Evolutionary conservation across 192 early-diverging fungal genomes (phyloP).

Genomic region (Bifiguratus adelaidae): DNA sequence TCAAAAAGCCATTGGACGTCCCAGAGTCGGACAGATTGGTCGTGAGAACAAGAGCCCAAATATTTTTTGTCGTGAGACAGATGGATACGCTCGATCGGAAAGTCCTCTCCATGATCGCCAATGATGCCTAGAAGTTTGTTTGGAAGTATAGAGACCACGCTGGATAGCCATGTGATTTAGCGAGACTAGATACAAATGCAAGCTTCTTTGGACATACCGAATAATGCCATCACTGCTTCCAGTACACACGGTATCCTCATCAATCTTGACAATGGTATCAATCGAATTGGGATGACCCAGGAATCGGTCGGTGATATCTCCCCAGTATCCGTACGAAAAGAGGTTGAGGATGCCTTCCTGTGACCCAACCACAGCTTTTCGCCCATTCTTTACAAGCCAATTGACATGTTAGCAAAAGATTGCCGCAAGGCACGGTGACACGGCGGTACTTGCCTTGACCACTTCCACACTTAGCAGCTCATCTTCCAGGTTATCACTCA

Average conservation of each 20-base stretch:
- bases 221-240: conserved; percentile 90
- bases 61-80: conserved; percentile 61
- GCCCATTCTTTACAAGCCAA: conserved; percentile 45
- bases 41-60: conserved; percentile 79
- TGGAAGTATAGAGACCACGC: conserved; percentile 80
- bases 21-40: conserved; percentile 85
- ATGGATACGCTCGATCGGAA: conserved; percentile 80
- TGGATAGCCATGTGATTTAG: background rate
- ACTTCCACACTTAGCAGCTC: conserved; percentile 79
- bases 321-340: conserved; percentile 87
- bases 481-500: conserved; percentile 93
- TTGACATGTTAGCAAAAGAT: conserved; percentile 1
- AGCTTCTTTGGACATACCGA: conserved; percentile 17
- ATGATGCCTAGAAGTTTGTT: conserved; percentile 85
- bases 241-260: conserved; percentile 77
- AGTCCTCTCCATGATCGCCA: conserved; percentile 75
- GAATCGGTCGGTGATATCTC: conserved; percentile 88
- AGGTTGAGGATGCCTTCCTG: conserved; percentile 83
- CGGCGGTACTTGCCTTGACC: conserved; percentile 37
- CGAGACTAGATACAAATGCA: background rate
- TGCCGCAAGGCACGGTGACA: too few relatives aligned
- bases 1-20: conserved; percentile 54
- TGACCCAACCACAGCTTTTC: conserved; percentile 84
- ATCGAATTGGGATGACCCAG: conserved; percentile 90
- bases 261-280: conserved; percentile 74